Conservation (phyloP, 176 grass and related monocot species). For the Pontederia paniculata region DNA sequence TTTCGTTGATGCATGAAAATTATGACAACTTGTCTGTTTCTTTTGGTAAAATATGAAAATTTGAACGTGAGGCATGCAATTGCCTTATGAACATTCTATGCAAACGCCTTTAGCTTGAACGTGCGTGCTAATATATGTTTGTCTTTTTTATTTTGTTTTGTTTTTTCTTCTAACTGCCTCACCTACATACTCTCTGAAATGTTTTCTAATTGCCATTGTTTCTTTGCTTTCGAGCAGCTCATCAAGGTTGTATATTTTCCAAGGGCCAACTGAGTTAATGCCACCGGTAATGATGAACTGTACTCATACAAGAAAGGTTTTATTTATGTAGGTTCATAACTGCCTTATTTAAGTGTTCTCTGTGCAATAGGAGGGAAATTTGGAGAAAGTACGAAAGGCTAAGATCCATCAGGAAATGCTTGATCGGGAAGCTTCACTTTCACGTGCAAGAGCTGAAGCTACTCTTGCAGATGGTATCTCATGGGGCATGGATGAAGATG, state of each 20-base stretch:
- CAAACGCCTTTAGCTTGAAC: too few species aligned
- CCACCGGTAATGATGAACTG: conserved; percentile 51
- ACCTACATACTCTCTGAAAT: conserved; percentile 6
- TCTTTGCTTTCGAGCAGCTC: conserved; percentile 38
- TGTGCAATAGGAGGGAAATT: conserved; percentile 63
- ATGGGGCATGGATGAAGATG: conserved; percentile 94
- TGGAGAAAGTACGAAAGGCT: conserved; percentile 64
- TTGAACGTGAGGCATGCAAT: too few species aligned
- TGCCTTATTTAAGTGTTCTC: not conserved
- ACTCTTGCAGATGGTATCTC: conserved; percentile 87
- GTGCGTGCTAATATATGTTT: not conserved
- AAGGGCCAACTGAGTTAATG: conserved; percentile 92
- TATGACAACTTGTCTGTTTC: too few species aligned
- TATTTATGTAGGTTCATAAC: too few species aligned
- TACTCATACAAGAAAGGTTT: not conserved
- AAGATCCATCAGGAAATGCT: conserved; percentile 51
- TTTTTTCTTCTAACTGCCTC: not conserved
- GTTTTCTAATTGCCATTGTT: conserved; percentile 13
- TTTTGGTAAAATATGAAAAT: too few species aligned
- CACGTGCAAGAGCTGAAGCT: conserved; percentile 72
- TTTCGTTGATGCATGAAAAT: too few species aligned
- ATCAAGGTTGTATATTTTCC: conserved; percentile 76
- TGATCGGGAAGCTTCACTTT: conserved; percentile 83
- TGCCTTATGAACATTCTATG: too few species aligned
- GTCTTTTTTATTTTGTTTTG: too few species aligned